A percentile compares a stretch with the other conserved stretches of the same genome.
Evolutionary conservation across 2,329 filamentous ascomycete genomes (phyloP).

Genomic region (Blumeria hordei): DNA sequence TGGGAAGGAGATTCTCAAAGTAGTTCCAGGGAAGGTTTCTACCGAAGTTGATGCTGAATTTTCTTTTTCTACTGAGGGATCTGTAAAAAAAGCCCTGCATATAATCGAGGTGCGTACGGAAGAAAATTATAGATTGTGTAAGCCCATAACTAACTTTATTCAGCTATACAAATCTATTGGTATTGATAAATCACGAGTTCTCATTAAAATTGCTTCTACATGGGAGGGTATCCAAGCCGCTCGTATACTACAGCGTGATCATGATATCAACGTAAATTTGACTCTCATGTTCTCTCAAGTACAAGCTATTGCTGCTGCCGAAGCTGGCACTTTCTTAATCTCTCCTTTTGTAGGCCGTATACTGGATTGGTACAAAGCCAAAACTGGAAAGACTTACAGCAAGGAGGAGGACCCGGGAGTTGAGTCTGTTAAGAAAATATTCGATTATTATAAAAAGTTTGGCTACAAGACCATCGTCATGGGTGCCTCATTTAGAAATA

Average conservation of each 20-base stretch:
- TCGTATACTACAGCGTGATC: conserved; percentile 83
- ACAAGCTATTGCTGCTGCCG: conserved; percentile 87
- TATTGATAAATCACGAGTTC: conserved; percentile 75
- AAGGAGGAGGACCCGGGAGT: conserved; percentile 89
- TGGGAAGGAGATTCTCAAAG: conserved; percentile 88
- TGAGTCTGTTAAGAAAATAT: conserved; percentile 78
- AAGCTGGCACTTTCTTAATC: conserved; percentile 91
- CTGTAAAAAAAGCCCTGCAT: conserved; percentile 84
- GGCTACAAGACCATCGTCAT: conserved; percentile 99
- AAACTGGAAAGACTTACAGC: conserved; percentile 78
- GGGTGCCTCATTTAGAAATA: conserved; percentile 94
- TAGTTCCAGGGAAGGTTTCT: conserved; percentile 95
- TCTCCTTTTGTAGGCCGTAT: conserved; percentile 98
- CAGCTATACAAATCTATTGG: conserved; percentile 88
- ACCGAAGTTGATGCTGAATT: conserved; percentile 93
- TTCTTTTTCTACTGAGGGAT: conserved; percentile 85
- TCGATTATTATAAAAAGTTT: conserved; percentile 99
- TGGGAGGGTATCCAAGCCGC: conserved; percentile 99
- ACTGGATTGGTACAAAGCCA: conserved; percentile 97
- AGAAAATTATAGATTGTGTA: neutral
- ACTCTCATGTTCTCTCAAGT: conserved; percentile 94
- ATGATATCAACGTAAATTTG: conserved; percentile 95
- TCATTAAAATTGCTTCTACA: conserved; percentile 98
- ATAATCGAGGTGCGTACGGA: conserved; percentile 71
- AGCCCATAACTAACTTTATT: neutral